Evolutionary conservation across 1,284 basidiomycete species (phyloP).

Genomic region (Cutaneotrichosporon mucoides): DNA sequence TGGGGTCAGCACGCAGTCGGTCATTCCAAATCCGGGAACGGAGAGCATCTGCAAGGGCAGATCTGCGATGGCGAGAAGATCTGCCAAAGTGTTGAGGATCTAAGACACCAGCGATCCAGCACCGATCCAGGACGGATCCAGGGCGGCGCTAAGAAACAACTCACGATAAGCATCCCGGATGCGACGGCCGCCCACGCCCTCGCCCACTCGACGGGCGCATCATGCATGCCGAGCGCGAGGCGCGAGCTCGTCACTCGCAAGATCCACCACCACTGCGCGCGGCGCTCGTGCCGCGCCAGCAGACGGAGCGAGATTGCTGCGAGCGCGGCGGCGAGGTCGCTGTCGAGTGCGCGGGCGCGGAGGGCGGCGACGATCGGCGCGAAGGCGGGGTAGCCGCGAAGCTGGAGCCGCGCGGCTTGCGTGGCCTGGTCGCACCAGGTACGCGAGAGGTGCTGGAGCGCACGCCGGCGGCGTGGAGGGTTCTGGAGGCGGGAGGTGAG

Average conservation of each 20-base stretch:
- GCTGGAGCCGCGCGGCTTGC: slow-evolving; percentile 17
- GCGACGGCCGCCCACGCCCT: slow-evolving; percentile 24
- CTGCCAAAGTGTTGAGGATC: no score
- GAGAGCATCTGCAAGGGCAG: no score
- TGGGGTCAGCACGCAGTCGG: slow-evolving; percentile 4
- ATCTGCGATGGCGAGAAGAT: no score
- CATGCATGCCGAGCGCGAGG: not conserved
- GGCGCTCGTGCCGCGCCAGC: slow-evolving; percentile 22
- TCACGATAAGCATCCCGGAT: slow-evolving; percentile 29
- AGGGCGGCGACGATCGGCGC: slow-evolving; percentile 12
- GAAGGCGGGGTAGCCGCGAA: slow-evolving; percentile 1
- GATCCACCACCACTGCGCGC: slow-evolving; percentile 40
- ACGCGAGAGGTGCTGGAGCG: slow-evolving; percentile 22
- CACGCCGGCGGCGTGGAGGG: slow-evolving; percentile 30
- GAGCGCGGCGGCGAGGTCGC: slow-evolving; percentile 32
- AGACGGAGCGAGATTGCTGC: slow-evolving; percentile 27
- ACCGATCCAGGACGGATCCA: no score
- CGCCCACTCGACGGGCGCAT: slow-evolving; percentile 17
- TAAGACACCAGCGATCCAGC: no score
- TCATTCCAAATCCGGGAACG: no score
- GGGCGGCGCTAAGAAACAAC: slow-evolving; percentile 4
- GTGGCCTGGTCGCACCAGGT: slow-evolving; percentile 32
- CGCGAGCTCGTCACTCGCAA: slow-evolving; percentile 5
- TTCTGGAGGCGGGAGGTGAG: slow-evolving; percentile 22
- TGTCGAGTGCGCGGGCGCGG: slow-evolving; percentile 32